Evolutionary conservation across 2,329 filamentous ascomycete genomes (phyloP).

Genomic region (Drechslerella coelobrocha): DNA sequence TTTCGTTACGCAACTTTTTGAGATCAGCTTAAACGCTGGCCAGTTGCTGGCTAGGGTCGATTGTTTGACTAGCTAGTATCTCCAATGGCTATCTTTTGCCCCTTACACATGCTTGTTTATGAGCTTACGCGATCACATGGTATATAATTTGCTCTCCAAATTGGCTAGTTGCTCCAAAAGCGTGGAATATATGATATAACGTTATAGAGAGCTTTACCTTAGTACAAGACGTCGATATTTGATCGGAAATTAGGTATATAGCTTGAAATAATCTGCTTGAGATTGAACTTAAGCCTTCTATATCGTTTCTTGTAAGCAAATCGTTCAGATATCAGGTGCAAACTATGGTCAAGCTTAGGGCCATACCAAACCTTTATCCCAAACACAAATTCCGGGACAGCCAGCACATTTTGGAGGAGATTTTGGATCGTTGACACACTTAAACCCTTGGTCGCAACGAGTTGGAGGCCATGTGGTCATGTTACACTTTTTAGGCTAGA

Average conservation of each 20-base stretch:
- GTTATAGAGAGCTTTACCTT: neutral
- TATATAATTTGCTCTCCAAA: neutral
- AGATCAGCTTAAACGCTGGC: no score
- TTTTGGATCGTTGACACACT: slow-evolving; percentile 1
- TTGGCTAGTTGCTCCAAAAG: neutral
- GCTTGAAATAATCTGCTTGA: neutral
- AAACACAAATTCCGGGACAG: slow-evolving; percentile 12
- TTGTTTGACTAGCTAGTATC: no score
- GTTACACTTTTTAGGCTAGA: slow-evolving; percentile 15
- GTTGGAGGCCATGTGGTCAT: slow-evolving; percentile 12
- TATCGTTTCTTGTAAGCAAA: neutral
- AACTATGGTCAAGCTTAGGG: neutral
- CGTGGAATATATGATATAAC: neutral
- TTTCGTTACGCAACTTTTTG: no score
- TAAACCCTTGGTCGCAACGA: slow-evolving; percentile 4
- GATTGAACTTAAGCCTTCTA: neutral
- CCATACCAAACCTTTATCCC: neutral
- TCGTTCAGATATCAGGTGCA: neutral
- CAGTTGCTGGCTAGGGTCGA: no score
- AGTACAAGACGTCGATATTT: neutral
- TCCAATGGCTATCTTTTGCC: no score
- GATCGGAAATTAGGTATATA: neutral
- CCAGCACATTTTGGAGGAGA: slow-evolving; percentile 13
- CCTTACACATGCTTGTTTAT: neutral
- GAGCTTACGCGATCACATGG: neutral